Percentiles rank a stretch among this genome's conserved stretches.
These are phyloP conservation scores for Raffaelea albimanens DNA, from an alignment of 2,329 filamentous ascomycete species.

Conservation along the genomic window DNA sequence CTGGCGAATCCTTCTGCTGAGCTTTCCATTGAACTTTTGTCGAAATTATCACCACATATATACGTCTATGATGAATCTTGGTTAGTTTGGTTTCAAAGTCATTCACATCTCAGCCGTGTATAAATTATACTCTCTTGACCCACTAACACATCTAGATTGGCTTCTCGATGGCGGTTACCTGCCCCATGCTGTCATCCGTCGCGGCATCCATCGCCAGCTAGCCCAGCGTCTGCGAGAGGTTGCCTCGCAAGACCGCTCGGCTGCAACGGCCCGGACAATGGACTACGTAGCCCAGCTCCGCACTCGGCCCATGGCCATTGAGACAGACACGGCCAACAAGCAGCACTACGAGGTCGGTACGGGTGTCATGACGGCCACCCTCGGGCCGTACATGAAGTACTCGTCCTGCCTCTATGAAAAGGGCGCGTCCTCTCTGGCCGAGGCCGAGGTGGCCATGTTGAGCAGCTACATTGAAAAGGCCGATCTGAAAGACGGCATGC, in stretches of 20 bases:
- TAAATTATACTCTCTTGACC: not conserved
- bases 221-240: constrained; percentile 49
- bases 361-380: constrained; percentile 47
- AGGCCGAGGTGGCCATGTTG: constrained; percentile 61
- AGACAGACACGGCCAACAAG: constrained; percentile 54
- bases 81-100: no score
- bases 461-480: constrained; percentile 52
- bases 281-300: constrained; percentile 54
- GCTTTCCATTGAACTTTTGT: no score
- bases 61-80: no score
- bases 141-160: constrained; percentile 27
- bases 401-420: constrained; percentile 50
- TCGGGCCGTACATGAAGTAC: constrained; percentile 66
- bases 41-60: no score
- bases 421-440: constrained; percentile 29
- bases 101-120: not conserved
- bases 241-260: constrained; percentile 16
- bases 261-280: constrained; percentile 37
- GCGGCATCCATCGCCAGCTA: constrained; percentile 58
- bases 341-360: constrained; percentile 69
- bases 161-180: constrained; percentile 58
- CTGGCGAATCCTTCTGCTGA: no score
- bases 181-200: constrained; percentile 51
- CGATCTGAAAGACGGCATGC: constrained; percentile 48
- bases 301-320: constrained; percentile 55